phyloP scores from a whole-genome alignment of 1,284 basidiomycete genomes.

The Amylostereum areolatum region DNA sequence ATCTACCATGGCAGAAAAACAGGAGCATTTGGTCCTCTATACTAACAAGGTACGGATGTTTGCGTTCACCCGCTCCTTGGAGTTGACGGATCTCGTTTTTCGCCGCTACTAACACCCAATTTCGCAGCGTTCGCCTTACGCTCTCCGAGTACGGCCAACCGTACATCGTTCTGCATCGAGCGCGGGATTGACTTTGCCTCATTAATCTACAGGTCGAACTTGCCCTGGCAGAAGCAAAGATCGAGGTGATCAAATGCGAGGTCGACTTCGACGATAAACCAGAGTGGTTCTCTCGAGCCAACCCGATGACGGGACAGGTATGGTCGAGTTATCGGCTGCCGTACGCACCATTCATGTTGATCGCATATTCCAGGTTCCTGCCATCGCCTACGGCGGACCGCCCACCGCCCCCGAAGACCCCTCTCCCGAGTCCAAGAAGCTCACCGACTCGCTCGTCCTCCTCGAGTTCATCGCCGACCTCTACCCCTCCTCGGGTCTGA shows the following conservation, averaged over 20 bases:
- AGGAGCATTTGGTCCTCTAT: too few relatives aligned
- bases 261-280: constrained; percentile 62
- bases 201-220: constrained; percentile 48
- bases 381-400: constrained; percentile 53
- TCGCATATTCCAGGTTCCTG: constrained; percentile 38
- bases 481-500: constrained; percentile 37
- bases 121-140: too few relatives aligned
- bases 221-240: constrained; percentile 50
- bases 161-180: too few relatives aligned
- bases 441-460: constrained; percentile 57
- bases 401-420: constrained; percentile 42
- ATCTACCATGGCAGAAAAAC: too few relatives aligned
- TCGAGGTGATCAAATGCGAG: constrained; percentile 40
- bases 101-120: too few relatives aligned
- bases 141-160: too few relatives aligned
- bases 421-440: constrained; percentile 48
- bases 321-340: constrained; percentile 49
- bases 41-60: too few relatives aligned
- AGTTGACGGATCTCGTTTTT: too few relatives aligned
- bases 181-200: too few relatives aligned
- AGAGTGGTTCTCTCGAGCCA: constrained; percentile 40
- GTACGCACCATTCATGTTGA: constrained; percentile 39
- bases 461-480: constrained; percentile 59
- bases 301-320: constrained; percentile 25
- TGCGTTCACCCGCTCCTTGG: too few relatives aligned